Percentiles rank a stretch among this genome's conserved stretches.
These are phyloP conservation scores for Torulaspora gathmanii DNA, from an alignment of 805 yeast genomes.

Conservation along the genomic window DNA sequence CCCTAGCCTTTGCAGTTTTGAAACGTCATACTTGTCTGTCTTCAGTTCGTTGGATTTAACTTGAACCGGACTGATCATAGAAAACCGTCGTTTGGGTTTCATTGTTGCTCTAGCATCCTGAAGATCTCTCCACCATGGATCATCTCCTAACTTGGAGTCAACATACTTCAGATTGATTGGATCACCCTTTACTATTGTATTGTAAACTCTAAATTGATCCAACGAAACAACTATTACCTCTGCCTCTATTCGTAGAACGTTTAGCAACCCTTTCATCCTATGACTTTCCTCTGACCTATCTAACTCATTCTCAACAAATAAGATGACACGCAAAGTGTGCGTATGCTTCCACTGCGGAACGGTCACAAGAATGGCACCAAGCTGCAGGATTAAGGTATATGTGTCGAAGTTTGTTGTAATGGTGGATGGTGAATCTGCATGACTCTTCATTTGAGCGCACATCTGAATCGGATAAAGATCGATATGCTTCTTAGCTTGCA, in stretches of 20 bases:
- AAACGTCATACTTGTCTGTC: slow-evolving; percentile 39
- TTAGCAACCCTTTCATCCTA: slow-evolving; percentile 59
- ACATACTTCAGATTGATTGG: slow-evolving; percentile 44
- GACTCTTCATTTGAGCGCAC: slow-evolving; percentile 62
- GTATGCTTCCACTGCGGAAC: slow-evolving; percentile 89
- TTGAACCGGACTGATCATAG: slow-evolving; percentile 33
- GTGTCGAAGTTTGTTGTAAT: slow-evolving; percentile 92
- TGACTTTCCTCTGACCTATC: slow-evolving; percentile 68
- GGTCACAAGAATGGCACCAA: slow-evolving; percentile 88
- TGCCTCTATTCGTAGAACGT: slow-evolving; percentile 80
- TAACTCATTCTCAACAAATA: slow-evolving; percentile 72
- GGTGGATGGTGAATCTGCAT: slow-evolving; percentile 38
- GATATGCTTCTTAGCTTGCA: slow-evolving; percentile 49
- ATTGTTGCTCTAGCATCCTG: slow-evolving; percentile 48
- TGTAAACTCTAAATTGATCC: slow-evolving; percentile 54
- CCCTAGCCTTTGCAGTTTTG: slow-evolving; percentile 71
- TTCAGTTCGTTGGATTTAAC: slow-evolving; percentile 15
- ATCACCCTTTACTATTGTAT: slow-evolving; percentile 71
- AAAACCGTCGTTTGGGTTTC: slow-evolving; percentile 28
- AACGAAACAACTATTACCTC: slow-evolving; percentile 70
- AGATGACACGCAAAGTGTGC: slow-evolving; percentile 73
- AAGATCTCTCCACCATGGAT: slow-evolving; percentile 83
- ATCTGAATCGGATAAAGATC: slow-evolving; percentile 96
- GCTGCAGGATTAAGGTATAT: slow-evolving; percentile 84
- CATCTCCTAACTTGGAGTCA: slow-evolving; percentile 48